These are phyloP conservation scores for Beauveria caledonica DNA, from an alignment of 2,329 filamentous ascomycete genomes.

Conservation along the genomic window DNA sequence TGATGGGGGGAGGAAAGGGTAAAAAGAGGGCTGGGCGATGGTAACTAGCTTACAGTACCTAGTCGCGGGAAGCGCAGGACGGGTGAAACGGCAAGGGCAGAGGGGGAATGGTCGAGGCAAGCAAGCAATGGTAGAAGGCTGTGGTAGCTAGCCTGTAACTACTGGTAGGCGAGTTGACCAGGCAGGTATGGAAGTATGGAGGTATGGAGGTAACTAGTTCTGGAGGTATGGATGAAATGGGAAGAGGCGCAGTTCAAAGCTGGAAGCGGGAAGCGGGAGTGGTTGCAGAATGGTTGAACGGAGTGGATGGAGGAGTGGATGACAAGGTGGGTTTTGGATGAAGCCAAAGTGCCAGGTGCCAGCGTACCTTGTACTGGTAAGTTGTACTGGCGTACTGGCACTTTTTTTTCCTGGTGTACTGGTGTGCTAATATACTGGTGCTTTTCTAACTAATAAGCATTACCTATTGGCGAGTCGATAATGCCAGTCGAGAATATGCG, in stretches of 20 bases:
- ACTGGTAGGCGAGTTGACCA: neutral
- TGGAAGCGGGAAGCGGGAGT: neutral
- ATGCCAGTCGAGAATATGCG: neutral
- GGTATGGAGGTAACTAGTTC: neutral
- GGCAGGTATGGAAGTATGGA: neutral
- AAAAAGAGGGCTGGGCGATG: neutral
- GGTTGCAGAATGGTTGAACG: neutral
- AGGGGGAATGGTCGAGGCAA: neutral
- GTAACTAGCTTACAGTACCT: too few species aligned
- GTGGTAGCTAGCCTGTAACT: neutral
- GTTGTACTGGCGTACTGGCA: too few species aligned
- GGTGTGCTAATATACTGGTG: neutral
- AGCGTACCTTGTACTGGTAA: too few species aligned
- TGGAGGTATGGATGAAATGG: neutral
- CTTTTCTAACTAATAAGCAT: too few species aligned
- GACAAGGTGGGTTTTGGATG: neutral
- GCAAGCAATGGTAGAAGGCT: neutral
- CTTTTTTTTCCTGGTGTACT: too few species aligned
- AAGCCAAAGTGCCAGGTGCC: neutral
- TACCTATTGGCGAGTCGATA: neutral
- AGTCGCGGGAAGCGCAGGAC: neutral
- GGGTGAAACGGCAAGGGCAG: conserved; percentile 3
- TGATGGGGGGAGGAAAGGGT: neutral
- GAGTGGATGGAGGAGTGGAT: neutral
- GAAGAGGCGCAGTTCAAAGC: neutral